A percentile compares a stretch with the other conserved stretches of the same genome.
These are phyloP conservation scores for Senecio squalidus DNA, from an alignment of 140 eudicot genomes.

Conservation along the genomic window DNA sequence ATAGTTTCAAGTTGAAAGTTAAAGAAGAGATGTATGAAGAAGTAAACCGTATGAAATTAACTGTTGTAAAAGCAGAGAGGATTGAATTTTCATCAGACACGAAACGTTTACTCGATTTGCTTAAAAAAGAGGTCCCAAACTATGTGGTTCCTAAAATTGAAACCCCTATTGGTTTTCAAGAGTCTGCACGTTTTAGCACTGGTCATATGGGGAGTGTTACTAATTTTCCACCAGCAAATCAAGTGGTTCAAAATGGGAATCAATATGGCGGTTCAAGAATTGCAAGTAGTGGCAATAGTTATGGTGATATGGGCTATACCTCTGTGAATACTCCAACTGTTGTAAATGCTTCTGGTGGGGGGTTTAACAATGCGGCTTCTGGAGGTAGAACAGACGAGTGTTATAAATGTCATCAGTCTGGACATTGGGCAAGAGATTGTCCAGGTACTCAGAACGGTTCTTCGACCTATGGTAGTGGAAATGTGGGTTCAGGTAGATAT, in stretches of 20 bases:
- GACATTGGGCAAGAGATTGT: constrained; percentile 73
- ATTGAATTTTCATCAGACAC: constrained; percentile 42
- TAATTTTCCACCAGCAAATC: constrained; percentile 30
- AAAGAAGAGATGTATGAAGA: constrained; percentile 78
- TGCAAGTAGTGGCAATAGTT: too few species aligned
- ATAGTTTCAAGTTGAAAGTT: constrained; percentile 65
- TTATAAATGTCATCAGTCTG: constrained; percentile 55
- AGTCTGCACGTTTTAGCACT: constrained; percentile 25
- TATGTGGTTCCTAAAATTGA: constrained; percentile 21
- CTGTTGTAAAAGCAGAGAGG: constrained; percentile 64
- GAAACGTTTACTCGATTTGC: constrained; percentile 40
- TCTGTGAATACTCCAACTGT: constrained; percentile 55
- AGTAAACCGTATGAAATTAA: constrained; percentile 78
- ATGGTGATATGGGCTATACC: constrained; percentile 70
- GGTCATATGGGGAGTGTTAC: constrained; percentile 20
- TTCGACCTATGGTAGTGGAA: constrained; percentile 40
- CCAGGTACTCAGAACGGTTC: constrained; percentile 36
- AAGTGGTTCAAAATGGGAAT: constrained; percentile 27
- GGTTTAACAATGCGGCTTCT: constrained; percentile 17
- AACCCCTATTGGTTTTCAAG: constrained; percentile 6
- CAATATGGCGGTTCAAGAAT: constrained; percentile 32
- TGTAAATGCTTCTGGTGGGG: constrained; percentile 40
- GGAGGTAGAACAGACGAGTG: constrained; percentile 39
- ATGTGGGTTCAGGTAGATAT: constrained; percentile 35
- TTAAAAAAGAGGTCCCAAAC: constrained; percentile 30